Base-by-base conservation (phyloP, 78 protist species). In the Tieghemostelium lacteum region DNA sequence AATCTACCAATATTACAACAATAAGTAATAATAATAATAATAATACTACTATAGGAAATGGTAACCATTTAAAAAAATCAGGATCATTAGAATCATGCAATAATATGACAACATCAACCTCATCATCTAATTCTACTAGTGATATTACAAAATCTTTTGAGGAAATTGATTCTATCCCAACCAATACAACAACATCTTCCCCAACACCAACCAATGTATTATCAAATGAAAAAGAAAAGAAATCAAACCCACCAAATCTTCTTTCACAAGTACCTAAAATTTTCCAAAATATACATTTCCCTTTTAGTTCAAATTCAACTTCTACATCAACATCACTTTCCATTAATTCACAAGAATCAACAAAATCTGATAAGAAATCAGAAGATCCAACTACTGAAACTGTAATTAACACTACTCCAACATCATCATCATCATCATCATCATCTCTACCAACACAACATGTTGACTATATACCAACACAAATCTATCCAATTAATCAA, bases 171-270 rank as follows among this genome's bases (percentile, higher is more conserved):
- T 14, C 6, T 45, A 57, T 16, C 4, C 63, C 63, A 19, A 57
- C 63, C 63, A 29, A 4, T n/a, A 0, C 54, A 74, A n/a, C 50
- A 16, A 24, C n/a, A 4, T 28, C 52, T 19, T 17, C 10, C 28
- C 52, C 91, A 22, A 70, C 91, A 69, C 19, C 66, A 29, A 29
- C 75, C 54, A 45, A 19, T 49, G n/a, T n/a, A n/a, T 66, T 54
- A n/a, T 37, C 40, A n/a, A 54, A 66, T 66, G 55, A 45, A 20
- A 70, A 40, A 26, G 3, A 4, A 6, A 6, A 55, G 24, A 40
- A 70, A 42, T 42, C 75, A n/a, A 70, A 64, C 37, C 52, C 52
- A 6, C 52, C 52, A 6, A 45, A 45, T 45, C 39, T 70, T 10
- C 45, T 49, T 26, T 40, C 37, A 14, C 63, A 57, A 57, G 75